Evolutionary conservation across 164 flowering plant species (phyloP).

Genomic region (Pachysandra terminalis): DNA sequence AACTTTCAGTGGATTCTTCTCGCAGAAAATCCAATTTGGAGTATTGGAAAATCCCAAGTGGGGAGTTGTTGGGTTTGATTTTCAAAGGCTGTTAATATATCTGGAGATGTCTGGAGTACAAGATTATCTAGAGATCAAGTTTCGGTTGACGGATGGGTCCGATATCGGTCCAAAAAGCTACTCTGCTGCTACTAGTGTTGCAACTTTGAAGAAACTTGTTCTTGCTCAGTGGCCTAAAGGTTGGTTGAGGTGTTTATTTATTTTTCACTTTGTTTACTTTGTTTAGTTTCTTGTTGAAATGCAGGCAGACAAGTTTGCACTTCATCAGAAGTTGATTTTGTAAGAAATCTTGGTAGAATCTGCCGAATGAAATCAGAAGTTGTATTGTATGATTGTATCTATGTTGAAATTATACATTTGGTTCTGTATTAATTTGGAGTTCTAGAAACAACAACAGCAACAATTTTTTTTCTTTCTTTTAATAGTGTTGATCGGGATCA

Average conservation of each 20-base stretch:
- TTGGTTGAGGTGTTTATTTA: slow-evolving; percentile 11
- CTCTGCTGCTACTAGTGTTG: slow-evolving; percentile 65
- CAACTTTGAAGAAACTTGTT: slow-evolving; percentile 70
- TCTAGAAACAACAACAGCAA: too few relatives aligned
- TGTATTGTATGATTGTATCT: too few relatives aligned
- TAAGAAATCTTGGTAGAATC: neutral
- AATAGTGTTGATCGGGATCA: too few relatives aligned
- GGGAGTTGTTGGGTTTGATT: slow-evolving; percentile 19
- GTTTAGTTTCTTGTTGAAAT: neutral
- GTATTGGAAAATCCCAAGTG: slow-evolving; percentile 9
- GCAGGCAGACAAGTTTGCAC: neutral
- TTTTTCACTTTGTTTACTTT: neutral
- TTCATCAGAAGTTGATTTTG: neutral
- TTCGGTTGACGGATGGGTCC: slow-evolving; percentile 74
- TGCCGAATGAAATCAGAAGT: too few relatives aligned
- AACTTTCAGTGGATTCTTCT: neutral
- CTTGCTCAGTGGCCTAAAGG: slow-evolving; percentile 95
- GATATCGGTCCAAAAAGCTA: slow-evolving; percentile 82
- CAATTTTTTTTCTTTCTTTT: too few relatives aligned
- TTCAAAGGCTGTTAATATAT: slow-evolving; percentile 3
- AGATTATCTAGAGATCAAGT: slow-evolving; percentile 81
- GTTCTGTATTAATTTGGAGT: too few relatives aligned
- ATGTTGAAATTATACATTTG: too few relatives aligned
- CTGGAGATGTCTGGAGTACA: slow-evolving; percentile 55
- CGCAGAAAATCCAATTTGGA: neutral